Evolutionary conservation across 23 red algal genomes (phyloP).

Genomic region (Gracilariopsis chorda): DNA sequence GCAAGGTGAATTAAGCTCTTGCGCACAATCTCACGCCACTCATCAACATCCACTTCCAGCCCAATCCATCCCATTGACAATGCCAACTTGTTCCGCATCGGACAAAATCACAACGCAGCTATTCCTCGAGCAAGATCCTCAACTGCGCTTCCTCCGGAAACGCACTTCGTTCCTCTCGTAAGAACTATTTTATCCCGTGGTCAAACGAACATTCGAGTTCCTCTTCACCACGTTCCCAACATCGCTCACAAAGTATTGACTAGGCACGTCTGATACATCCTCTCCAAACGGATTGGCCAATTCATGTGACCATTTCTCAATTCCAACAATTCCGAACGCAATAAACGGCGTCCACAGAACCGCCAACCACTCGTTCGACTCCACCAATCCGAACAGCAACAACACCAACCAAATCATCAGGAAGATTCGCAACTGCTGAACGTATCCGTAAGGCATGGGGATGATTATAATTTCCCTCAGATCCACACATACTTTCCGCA

Average conservation of each 20-base stretch:
- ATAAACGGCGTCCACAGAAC: conserved; percentile 48
- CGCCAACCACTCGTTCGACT: conserved; percentile 34
- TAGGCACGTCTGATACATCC: conserved; percentile 33
- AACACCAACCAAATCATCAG: conserved; percentile 37
- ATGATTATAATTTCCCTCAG: background rate
- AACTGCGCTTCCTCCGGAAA: no score
- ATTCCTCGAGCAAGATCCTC: no score
- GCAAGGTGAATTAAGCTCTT: no score
- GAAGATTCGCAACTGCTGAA: conserved; percentile 51
- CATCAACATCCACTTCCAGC: no score
- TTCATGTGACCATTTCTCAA: conserved; percentile 20
- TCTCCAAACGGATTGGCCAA: conserved; percentile 36
- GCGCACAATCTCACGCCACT: no score
- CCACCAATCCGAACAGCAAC: conserved; percentile 33
- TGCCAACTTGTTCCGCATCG: no score
- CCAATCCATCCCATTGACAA: no score
- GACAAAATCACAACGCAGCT: no score
- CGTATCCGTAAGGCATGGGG: conserved; percentile 42
- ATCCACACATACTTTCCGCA: background rate
- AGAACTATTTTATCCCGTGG: no score
- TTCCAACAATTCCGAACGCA: conserved; percentile 38
- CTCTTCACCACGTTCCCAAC: background rate
- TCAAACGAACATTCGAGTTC: no score
- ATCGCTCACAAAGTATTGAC: background rate
- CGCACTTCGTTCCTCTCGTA: no score